These are phyloP conservation scores for Lactarius akahatsu DNA, from an alignment of 768 basidiomycete species.

Conservation along the genomic window DNA sequence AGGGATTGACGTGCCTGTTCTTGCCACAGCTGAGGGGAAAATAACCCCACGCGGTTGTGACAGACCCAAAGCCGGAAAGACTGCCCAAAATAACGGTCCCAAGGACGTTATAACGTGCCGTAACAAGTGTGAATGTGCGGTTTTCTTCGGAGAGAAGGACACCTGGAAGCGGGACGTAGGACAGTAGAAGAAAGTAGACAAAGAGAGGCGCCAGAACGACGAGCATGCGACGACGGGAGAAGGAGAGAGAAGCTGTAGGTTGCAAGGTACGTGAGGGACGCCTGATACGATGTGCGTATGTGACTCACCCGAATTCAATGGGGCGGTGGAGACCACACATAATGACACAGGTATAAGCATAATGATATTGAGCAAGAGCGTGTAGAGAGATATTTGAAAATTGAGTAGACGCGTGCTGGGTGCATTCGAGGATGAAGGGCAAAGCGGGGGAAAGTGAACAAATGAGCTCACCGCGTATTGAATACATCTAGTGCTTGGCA, in stretches of 20 bases:
- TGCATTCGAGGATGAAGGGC: background rate
- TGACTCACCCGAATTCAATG: constrained; percentile 27
- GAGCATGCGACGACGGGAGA: constrained; percentile 17
- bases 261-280: too few relatives aligned
- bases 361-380: constrained; percentile 62
- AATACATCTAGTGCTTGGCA: constrained; percentile 63
- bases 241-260: constrained; percentile 4
- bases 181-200: constrained; percentile 58
- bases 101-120: constrained; percentile 66
- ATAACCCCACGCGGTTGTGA: constrained; percentile 64
- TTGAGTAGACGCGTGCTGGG: constrained; percentile 60
- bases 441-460: background rate
- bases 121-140: constrained; percentile 41
- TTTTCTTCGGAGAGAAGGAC: constrained; percentile 43
- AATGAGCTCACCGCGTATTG: constrained; percentile 49
- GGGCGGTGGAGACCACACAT: constrained; percentile 52
- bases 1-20: background rate
- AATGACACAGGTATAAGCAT: constrained; percentile 64
- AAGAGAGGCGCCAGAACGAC: constrained; percentile 24
- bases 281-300: constrained; percentile 6
- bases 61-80: constrained; percentile 77
- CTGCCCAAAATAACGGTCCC: constrained; percentile 78
- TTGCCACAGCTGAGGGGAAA: constrained; percentile 44
- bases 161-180: constrained; percentile 64
- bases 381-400: constrained; percentile 64